Evolutionary conservation across 306 rosid species (phyloP).

Genomic region (Biancaea sappan): DNA sequence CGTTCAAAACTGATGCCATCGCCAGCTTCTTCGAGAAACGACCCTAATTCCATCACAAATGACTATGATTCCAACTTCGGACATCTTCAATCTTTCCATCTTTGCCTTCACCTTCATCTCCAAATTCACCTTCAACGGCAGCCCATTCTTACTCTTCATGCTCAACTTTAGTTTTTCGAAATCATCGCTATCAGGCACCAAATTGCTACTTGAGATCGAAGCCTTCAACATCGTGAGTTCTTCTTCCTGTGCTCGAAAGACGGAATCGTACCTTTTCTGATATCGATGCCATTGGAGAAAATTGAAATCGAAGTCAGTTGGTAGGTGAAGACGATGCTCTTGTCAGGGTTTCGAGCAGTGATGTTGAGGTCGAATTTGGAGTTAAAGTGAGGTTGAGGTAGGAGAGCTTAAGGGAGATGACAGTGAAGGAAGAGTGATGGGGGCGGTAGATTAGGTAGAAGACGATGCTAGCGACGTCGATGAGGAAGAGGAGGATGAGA

Average conservation of each 20-base stretch:
- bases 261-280: conserved; percentile 7
- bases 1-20: conserved; percentile 57
- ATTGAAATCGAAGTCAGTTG: too few species aligned
- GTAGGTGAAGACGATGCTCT: conserved; percentile 28
- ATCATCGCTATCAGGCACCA: conserved; percentile 35
- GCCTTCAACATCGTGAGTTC: conserved; percentile 70
- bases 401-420: conserved; percentile 38
- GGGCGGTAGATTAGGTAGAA: conserved; percentile 66
- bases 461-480: conserved; percentile 46
- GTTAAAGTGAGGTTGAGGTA: too few species aligned
- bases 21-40: conserved; percentile 59
- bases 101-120: too few species aligned
- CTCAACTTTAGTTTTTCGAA: conserved; percentile 46
- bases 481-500: too few species aligned
- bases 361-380: too few species aligned
- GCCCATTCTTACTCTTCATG: too few species aligned
- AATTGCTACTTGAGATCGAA: conserved; percentile 37
- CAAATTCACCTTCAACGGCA: too few species aligned
- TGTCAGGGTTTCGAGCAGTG: too few species aligned
- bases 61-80: conserved; percentile 63
- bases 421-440: conserved; percentile 32
- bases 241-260: conserved; percentile 57
- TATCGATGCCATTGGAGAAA: background rate
- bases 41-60: conserved; percentile 64
- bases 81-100: conserved; percentile 60